Evolutionary conservation across 768 basidiomycete species (phyloP).

Genomic region (Mycena maculata): DNA sequence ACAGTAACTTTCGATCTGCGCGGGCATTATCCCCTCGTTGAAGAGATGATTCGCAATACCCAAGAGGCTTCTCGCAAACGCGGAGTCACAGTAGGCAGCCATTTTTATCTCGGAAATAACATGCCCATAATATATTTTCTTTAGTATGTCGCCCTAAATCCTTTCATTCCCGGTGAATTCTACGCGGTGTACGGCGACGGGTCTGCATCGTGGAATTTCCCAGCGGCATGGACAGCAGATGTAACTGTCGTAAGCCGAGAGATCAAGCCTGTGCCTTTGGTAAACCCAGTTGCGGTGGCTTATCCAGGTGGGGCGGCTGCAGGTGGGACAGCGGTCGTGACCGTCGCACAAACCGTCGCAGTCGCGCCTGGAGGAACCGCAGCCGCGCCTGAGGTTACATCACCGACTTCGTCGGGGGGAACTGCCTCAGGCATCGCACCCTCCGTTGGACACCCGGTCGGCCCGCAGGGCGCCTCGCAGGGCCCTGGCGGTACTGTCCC

Average conservation of each 20-base stretch:
- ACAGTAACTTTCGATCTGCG: constrained; percentile 27
- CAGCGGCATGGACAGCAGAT: constrained; percentile 9
- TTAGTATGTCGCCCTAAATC: constrained; percentile 27
- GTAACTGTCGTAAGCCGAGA: constrained; percentile 19
- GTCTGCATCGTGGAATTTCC: constrained; percentile 19
- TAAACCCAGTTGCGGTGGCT: no score
- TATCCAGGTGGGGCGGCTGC: no score
- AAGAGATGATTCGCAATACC: constrained; percentile 10
- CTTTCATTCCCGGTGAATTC: constrained; percentile 19
- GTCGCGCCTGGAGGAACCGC: background rate
- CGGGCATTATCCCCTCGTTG: constrained; percentile 19
- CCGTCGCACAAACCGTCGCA: background rate
- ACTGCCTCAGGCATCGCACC: no score
- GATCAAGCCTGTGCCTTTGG: no score
- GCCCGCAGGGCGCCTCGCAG: no score
- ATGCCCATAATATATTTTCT: background rate
- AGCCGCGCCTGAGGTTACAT: background rate
- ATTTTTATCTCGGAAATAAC: background rate
- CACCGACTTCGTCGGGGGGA: no score
- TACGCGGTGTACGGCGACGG: constrained; percentile 27
- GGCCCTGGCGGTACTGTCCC: no score
- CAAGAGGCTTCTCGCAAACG: constrained; percentile 2
- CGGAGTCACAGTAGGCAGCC: constrained; percentile 22
- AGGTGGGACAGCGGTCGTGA: no score
- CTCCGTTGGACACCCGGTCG: no score